These are phyloP conservation scores for Pedinophyceae sp. DNA, from an alignment of 139 green algal species.

Conservation along the genomic window DNA sequence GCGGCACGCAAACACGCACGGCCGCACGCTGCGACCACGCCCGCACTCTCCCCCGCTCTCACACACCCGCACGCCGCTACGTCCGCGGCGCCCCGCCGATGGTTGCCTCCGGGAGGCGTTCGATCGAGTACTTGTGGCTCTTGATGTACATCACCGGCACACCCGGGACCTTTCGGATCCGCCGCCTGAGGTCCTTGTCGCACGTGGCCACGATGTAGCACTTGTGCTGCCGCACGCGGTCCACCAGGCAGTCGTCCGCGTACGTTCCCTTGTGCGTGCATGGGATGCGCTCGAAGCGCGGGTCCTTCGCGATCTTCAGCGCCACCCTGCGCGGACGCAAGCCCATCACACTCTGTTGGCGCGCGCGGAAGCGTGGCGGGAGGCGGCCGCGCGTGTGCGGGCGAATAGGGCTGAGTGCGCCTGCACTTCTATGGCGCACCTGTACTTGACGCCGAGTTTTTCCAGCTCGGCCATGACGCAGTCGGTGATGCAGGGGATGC, in stretches of 20 bases:
- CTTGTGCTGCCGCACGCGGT: conserved; percentile 82
- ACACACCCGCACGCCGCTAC: no score
- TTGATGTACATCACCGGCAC: conserved; percentile 97
- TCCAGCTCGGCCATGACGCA: conserved; percentile 98
- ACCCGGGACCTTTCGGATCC: conserved; percentile 93
- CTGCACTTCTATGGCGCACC: no score
- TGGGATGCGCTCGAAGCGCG: conserved; percentile 73
- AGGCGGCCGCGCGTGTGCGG: no score
- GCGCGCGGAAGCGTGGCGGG: no score
- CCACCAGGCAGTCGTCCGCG: conserved; percentile 93
- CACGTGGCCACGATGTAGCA: conserved; percentile 99
- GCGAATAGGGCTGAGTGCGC: no score
- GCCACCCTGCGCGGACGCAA: no score
- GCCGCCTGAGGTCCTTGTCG: conserved; percentile 79
- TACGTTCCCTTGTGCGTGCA: conserved; percentile 95
- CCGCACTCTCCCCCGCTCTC: no score
- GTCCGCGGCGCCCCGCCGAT: conserved; percentile 76
- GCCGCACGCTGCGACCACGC: no score
- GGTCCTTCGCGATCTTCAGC: conserved; percentile 90
- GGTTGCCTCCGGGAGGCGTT: conserved; percentile 92
- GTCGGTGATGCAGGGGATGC: conserved; percentile 92
- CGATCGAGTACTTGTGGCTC: conserved; percentile 82
- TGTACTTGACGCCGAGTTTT: conserved; percentile 95
- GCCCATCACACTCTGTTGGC: no score
- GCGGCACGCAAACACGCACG: no score